Conservation (phyloP, 768 basidiomycete genomes). For the Lactarius sanguifluus region DNA sequence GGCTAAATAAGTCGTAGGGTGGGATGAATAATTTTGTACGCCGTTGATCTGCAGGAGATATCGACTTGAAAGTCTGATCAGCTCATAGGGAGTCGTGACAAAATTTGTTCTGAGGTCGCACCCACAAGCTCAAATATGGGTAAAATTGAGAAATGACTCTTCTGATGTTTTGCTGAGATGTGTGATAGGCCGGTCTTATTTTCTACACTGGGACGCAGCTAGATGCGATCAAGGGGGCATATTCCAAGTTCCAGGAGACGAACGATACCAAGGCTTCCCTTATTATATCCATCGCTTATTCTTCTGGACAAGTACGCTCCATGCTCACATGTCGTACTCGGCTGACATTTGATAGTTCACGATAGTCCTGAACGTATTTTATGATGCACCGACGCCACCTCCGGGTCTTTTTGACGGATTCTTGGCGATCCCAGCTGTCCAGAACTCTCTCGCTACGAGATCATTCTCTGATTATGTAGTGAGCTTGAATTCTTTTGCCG, state of each 20-base stretch:
- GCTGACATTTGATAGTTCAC: not conserved
- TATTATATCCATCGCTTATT: not conserved
- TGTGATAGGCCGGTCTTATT: not conserved
- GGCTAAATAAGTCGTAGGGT: not conserved
- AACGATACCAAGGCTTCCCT: not conserved
- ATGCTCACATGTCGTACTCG: not conserved
- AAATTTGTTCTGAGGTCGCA: slow-evolving; percentile 9
- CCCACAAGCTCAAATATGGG: slow-evolving; percentile 14
- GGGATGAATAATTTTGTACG: slow-evolving; percentile 17
- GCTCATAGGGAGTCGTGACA: slow-evolving; percentile 13
- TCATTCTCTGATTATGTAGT: not conserved
- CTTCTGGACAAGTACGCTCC: not conserved
- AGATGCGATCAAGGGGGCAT: not conserved
- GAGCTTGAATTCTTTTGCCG: not conserved
- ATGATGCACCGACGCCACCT: slow-evolving; percentile 28
- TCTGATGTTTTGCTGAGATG: not conserved
- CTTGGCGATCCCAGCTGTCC: slow-evolving; percentile 19
- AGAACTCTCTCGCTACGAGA: not conserved
- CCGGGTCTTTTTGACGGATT: slow-evolving; percentile 29
- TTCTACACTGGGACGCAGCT: not conserved
- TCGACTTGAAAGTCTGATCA: not conserved
- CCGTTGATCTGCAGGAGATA: not conserved
- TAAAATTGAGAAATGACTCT: not conserved
- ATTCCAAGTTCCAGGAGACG: slow-evolving; percentile 1
- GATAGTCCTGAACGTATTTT: slow-evolving; percentile 13